Percentiles rank a stretch among this genome's conserved stretches.
Conservation (phyloP, 495 filamentous ascomycete species). For the Lentithecium fluviatile region DNA sequence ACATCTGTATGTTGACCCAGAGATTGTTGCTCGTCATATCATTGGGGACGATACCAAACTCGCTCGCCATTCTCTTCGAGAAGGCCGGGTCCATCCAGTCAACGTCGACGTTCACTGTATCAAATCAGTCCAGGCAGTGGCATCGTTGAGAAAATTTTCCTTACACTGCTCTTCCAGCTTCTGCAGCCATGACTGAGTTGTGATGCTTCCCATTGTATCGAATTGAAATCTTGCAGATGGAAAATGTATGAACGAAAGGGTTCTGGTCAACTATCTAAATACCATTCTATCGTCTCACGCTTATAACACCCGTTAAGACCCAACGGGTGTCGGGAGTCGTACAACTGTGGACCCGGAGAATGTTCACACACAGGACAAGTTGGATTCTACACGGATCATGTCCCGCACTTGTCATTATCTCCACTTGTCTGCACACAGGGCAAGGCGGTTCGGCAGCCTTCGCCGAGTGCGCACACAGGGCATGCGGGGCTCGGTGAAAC, state of each 20-base stretch:
- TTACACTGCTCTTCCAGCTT: slow-evolving; percentile 16
- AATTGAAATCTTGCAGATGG: neutral
- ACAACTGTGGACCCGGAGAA: neutral
- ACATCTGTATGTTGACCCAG: slow-evolving; percentile 21
- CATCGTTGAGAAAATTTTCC: neutral
- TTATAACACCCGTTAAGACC: too few species aligned
- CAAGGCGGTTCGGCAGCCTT: neutral
- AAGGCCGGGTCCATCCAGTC: slow-evolving; percentile 18
- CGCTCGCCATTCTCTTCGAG: slow-evolving; percentile 6
- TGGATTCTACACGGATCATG: neutral
- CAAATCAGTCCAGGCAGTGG: neutral
- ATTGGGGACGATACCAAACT: slow-evolving; percentile 7
- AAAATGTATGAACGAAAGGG: neutral
- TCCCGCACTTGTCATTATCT: too few species aligned
- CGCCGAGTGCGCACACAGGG: slow-evolving; percentile 6
- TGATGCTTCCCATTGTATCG: slow-evolving; percentile 6
- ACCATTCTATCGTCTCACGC: too few species aligned
- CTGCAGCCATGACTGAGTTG: slow-evolving; percentile 14
- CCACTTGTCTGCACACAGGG: neutral
- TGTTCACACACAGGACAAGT: slow-evolving; percentile 5
- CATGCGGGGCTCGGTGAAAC: neutral
- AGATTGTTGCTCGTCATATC: slow-evolving; percentile 15
- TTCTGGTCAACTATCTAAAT: neutral
- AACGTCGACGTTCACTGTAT: slow-evolving; percentile 13
- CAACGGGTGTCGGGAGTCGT: too few species aligned